Base-by-base conservation (phyloP, 2,329 filamentous ascomycete species). In the Epichloe aotearoae region DNA sequence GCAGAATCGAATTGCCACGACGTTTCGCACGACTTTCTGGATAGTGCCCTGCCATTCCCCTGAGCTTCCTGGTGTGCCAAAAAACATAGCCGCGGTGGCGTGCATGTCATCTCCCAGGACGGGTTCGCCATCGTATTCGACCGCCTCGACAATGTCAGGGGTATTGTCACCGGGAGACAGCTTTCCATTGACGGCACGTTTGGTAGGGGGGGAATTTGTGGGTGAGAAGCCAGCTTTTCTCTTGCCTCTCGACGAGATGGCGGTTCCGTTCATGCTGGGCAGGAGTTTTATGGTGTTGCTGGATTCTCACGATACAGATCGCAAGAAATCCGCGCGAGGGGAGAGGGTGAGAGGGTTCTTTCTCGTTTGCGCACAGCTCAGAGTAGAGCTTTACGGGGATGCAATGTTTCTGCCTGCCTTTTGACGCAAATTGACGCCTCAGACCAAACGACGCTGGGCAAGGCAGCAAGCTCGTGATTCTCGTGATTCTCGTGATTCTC, bases 1-100 rank as follows among this genome's bases (percentile, higher is more conserved):
- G 66, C 91, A 97, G 72, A 98, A 98, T 58, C 95, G 86, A 61
- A 98, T 97, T n/a, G 91, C 95, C 47, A 98, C 93, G 17, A 97
- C 93, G 59, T 90, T 95, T 64, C 85, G 83, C 50, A 98, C 90
- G 3, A 98, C 93, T 54, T 82, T 84, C 68, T 96, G 90, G 54
- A 97, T 95, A 1, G 90, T 96, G 47, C 83, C 86, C 69, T 97
- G 91, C 93, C 93, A 98, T 70, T 95, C 90, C 38, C 67, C 66
- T 46, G 68, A 55, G 58, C 65, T 69, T 30, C 57, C 62, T n/a
- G 67, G 67, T 4, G 66, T 68, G 53, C 62, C 67, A 46, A 67
- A 59, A 50, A 64, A 67, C 58, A 67, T 61, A 33, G 55, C 57
- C 8, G 53, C 64, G 53, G 59, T 63, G 23, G 66, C 60, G 26